phyloP scores from a whole-genome alignment of 371 early-diverging fungal genomes.

The Sporodiniella umbellata region DNA sequence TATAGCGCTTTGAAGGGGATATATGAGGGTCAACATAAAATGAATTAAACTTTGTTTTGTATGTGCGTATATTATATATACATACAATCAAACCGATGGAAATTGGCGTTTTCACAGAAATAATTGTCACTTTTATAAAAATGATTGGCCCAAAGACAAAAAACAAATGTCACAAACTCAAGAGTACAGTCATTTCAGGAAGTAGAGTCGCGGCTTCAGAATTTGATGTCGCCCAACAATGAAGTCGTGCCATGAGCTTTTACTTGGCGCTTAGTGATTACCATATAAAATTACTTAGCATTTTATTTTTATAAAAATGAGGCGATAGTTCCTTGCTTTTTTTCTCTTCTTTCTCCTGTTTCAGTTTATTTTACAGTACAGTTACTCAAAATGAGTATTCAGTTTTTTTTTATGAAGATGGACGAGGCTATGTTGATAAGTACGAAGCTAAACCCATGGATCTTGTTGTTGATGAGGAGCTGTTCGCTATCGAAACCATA shows the following conservation, averaged over 20 bases:
- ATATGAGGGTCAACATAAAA: no score
- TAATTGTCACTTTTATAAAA: no score
- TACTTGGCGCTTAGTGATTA: slow-evolving; percentile 5
- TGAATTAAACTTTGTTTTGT: no score
- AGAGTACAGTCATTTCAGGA: no score
- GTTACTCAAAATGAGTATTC: neutral
- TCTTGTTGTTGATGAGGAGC: slow-evolving; percentile 12
- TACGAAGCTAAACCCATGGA: slow-evolving; percentile 11
- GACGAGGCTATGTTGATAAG: slow-evolving; percentile 10
- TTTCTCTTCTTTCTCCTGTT: neutral
- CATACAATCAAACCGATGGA: no score
- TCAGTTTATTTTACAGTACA: slow-evolving; percentile 1
- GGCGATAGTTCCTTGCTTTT: slow-evolving; percentile 3
- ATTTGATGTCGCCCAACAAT: slow-evolving; percentile 4
- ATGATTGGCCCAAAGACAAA: no score
- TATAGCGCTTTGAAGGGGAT: no score
- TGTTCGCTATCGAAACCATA: slow-evolving; percentile 7
- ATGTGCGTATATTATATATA: no score
- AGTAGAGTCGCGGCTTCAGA: no score
- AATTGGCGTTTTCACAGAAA: no score
- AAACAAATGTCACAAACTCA: no score
- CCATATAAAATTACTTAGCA: neutral
- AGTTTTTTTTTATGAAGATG: slow-evolving; percentile 6
- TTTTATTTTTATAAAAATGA: slow-evolving; percentile 2
- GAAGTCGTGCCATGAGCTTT: slow-evolving; percentile 8